Evolutionary conservation across 495 filamentous ascomycete species (phyloP).

Genomic region (Endocarpon pusillum): DNA sequence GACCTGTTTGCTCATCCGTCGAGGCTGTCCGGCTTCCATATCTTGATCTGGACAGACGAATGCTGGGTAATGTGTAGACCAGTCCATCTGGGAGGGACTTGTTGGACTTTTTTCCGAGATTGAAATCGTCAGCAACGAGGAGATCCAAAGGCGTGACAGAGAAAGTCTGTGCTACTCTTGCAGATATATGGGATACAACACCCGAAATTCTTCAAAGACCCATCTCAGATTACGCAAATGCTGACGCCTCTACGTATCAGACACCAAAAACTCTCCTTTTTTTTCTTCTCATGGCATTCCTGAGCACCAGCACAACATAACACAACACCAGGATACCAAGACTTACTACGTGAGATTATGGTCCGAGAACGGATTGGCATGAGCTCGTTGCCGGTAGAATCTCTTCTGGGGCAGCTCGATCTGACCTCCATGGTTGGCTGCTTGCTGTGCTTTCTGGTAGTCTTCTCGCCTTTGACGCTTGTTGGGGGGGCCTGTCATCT

Average conservation of each 20-base stretch:
- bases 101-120: too few relatives aligned
- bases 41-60: slow-evolving; percentile 30
- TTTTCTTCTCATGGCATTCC: too few relatives aligned
- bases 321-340: slow-evolving; percentile 1
- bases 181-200: neutral
- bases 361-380: slow-evolving; percentile 96
- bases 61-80: slow-evolving; percentile 69
- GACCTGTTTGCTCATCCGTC: slow-evolving; percentile 44
- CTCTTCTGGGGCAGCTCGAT: slow-evolving; percentile 67
- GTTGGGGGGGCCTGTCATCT: slow-evolving; percentile 35
- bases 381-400: slow-evolving; percentile 89
- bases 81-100: slow-evolving; percentile 74
- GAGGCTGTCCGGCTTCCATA: slow-evolving; percentile 8
- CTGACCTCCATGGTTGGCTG: slow-evolving; percentile 11
- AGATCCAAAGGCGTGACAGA: too few relatives aligned
- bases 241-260: too few relatives aligned
- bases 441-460: slow-evolving; percentile 37
- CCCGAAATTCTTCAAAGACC: too few relatives aligned
- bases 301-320: too few relatives aligned
- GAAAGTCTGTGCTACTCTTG: neutral
- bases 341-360: slow-evolving; percentile 74
- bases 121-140: too few relatives aligned
- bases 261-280: too few relatives aligned
- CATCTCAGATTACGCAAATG: too few relatives aligned
- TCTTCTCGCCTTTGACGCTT: slow-evolving; percentile 62